phyloP scores from a whole-genome alignment of 345 rosid genomes.

The Gossypium arboreum region DNA sequence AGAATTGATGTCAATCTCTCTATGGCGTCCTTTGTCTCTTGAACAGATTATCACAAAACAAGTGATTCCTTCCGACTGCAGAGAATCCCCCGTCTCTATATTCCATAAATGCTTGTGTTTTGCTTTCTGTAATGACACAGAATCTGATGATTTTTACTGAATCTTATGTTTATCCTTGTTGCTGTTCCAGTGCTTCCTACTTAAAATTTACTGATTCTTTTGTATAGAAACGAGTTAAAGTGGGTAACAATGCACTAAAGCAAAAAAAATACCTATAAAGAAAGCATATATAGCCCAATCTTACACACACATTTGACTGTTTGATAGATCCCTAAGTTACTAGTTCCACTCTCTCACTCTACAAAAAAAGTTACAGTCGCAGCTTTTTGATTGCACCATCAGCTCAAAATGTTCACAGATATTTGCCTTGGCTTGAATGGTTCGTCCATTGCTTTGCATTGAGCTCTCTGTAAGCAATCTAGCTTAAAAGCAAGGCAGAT shows the following conservation, averaged over 20 bases:
- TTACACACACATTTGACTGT: background rate
- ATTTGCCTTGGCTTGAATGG: background rate
- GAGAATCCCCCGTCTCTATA: background rate
- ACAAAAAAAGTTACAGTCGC: background rate
- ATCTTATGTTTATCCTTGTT: too few species aligned
- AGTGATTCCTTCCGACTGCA: background rate
- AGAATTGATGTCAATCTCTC: constrained; percentile 5
- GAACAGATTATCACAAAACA: background rate
- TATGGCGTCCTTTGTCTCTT: background rate
- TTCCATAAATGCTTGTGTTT: too few species aligned
- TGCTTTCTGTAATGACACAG: too few species aligned
- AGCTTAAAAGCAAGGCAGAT: background rate
- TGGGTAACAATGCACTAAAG: background rate
- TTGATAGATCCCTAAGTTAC: background rate
- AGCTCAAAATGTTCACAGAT: background rate
- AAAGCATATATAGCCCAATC: background rate
- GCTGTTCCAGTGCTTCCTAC: background rate
- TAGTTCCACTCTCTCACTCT: background rate
- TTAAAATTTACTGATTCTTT: background rate
- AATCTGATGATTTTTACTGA: too few species aligned
- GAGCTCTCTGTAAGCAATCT: background rate
- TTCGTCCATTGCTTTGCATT: background rate
- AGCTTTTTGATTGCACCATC: background rate
- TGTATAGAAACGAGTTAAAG: background rate
- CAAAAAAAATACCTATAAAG: background rate